phyloP scores from a whole-genome alignment of 305 asterid genomes.

The Rubia peregrina region DNA sequence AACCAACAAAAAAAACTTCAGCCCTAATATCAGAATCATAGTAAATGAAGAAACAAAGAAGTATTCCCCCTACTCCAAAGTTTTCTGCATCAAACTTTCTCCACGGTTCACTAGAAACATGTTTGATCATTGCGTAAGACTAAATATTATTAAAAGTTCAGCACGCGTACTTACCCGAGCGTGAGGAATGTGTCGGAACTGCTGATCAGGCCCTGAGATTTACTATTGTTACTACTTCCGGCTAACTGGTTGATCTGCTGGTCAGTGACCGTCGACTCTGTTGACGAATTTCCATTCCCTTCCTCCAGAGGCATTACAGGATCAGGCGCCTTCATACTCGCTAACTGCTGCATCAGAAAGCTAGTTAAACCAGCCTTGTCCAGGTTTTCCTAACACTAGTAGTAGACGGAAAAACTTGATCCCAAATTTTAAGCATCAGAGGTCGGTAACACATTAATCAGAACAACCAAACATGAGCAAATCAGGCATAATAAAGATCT shows the following conservation, averaged over 20 bases:
- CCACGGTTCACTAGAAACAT: too few relatives aligned
- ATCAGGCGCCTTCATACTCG: not conserved
- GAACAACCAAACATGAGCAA: not conserved
- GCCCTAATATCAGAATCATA: too few relatives aligned
- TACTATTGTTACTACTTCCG: not conserved
- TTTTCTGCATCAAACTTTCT: too few relatives aligned
- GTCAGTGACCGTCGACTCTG: constrained; percentile 10
- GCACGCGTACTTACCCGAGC: constrained; percentile 4
- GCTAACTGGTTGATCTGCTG: constrained; percentile 2
- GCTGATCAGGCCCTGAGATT: constrained; percentile 16
- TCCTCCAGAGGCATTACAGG: not conserved
- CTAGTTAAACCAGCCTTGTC: not conserved
- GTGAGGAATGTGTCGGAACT: constrained; percentile 34
- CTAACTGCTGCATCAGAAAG: constrained; percentile 4
- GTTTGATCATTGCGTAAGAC: too few relatives aligned
- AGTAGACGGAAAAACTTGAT: not conserved
- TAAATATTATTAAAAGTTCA: not conserved
- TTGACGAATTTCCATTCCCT: not conserved
- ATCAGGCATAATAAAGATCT: not conserved
- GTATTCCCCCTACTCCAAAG: too few relatives aligned
- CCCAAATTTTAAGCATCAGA: not conserved
- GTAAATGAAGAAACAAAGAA: too few relatives aligned
- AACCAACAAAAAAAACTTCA: too few relatives aligned
- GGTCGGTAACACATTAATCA: not conserved
- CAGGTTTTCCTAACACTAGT: too few relatives aligned